A percentile compares a stretch with the other conserved stretches of the same genome.
These are phyloP conservation scores for Calonectria henricotiae DNA, from an alignment of 2,329 filamentous ascomycete genomes.

Conservation along the genomic window DNA sequence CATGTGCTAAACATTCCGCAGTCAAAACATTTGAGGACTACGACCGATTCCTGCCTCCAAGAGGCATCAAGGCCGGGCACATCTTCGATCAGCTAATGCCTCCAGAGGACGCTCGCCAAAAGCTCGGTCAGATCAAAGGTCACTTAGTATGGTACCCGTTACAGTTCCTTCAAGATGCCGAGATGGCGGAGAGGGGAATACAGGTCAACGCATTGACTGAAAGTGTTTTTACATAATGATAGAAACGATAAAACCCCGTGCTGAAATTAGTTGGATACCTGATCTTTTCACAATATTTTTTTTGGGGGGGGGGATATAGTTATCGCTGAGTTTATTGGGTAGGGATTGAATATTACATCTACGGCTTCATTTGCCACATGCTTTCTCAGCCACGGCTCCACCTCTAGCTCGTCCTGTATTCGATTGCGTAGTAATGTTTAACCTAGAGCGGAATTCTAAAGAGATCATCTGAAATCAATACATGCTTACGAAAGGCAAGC, in stretches of 20 bases:
- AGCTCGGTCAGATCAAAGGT: constrained; percentile 85
- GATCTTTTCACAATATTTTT: neutral
- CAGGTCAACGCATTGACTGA: constrained; percentile 91
- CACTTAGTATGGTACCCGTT: constrained; percentile 98
- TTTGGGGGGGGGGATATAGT: neutral
- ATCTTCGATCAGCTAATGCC: constrained; percentile 87
- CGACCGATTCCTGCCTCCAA: constrained; percentile 81
- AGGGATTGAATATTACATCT: neutral
- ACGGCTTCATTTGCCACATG: neutral
- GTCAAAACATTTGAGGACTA: constrained; percentile 94
- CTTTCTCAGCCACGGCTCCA: neutral
- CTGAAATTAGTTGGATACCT: neutral
- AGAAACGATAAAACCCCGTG: neutral
- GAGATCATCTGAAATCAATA: no score
- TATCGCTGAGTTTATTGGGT: neutral
- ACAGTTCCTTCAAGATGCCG: constrained; percentile 85
- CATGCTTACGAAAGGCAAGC: no score
- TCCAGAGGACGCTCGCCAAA: constrained; percentile 79
- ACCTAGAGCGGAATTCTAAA: no score
- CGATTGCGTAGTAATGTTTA: no score
- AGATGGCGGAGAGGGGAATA: constrained; percentile 92
- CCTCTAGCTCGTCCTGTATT: neutral
- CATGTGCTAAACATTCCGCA: constrained; percentile 53
- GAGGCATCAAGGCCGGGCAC: constrained; percentile 85
- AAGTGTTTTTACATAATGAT: constrained; percentile 81